Base-by-base conservation (phyloP, 768 basidiomycete genomes). In the Trametes coccinea region DNA sequence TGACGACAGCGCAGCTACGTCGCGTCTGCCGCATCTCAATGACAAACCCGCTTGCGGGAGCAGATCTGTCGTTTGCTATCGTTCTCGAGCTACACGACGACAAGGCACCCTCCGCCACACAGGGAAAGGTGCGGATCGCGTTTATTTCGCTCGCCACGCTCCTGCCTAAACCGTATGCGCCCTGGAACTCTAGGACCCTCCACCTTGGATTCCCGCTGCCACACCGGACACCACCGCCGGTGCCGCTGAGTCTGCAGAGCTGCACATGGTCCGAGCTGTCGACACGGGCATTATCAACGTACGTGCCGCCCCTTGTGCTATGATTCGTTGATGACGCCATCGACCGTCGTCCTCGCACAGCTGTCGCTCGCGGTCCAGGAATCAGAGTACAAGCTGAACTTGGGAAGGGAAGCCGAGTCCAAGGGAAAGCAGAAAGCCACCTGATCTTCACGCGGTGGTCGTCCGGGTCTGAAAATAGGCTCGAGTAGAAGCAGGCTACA, bases 231-330 rank as follows among this genome's bases (percentile, higher is more conserved):
- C 92, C 10, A 92, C 91, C 7, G 66, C 79, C 14, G 89, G 84
- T 13, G 76, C 79, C 14, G 78, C 84, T n/a, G 85, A 89, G 33
- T 73, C 83, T 41, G 83, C 88, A 30, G 87, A 92, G 71, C 74
- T 91, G 16, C 86, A 90, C 66, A 80, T 92, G 77, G 75, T 94
- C 55, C 81, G 92, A 27, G 88, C 88, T 11, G 89, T 93, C 6
- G 90, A 92, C 66, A 93, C 92, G 1, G 92, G 92, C 3, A 83
- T 94, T 46, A 83, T 94, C 53, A 91, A 88, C 70, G 92, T 87
- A 70, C 68, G 84, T 67, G 13, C 53, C 9, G 27, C 16, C 46
- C 3, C 39, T 37, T n/a, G 4, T 56, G 10, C 45, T 13, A 46
- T 30, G n/a, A 41, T 27, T 33, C 17, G n/a, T 4, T 46, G n/a